Conservation (phyloP, 306 rosid species). For the Vigna trinervia region DNA sequence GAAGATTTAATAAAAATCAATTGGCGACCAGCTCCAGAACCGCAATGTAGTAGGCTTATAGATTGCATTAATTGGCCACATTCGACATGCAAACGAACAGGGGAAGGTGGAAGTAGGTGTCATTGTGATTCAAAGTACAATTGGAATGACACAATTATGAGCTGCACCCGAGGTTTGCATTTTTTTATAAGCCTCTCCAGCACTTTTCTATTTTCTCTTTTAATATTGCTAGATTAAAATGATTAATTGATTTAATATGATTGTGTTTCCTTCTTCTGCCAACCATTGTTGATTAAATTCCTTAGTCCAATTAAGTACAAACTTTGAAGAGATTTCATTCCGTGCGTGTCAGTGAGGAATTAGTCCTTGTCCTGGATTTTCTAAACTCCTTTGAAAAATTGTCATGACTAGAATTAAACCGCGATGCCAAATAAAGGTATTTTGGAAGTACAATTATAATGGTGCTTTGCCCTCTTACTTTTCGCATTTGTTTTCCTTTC, state of each 20-base stretch:
- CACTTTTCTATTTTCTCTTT: neutral
- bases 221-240: too few species aligned
- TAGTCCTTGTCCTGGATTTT: neutral
- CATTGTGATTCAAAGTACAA: conserved; percentile 33
- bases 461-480: neutral
- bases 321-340: too few species aligned
- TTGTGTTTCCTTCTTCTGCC: neutral
- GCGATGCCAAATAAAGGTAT: too few species aligned
- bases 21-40: conserved; percentile 50
- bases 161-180: conserved; percentile 39
- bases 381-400: neutral
- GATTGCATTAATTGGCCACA: conserved; percentile 48
- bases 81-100: conserved; percentile 46
- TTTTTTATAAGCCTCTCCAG: neutral
- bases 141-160: conserved; percentile 36
- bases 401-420: neutral
- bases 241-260: too few species aligned
- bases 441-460: neutral
- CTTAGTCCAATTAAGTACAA: too few species aligned
- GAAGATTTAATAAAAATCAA: neutral
- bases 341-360: too few species aligned
- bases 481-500: neutral
- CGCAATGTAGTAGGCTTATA: conserved; percentile 23
- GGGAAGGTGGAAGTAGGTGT: conserved; percentile 33
- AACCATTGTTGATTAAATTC: too few species aligned